Evolutionary conservation across 768 basidiomycete species (phyloP), one percentile per base, ranked within the genome.

Genomic region (Hygrocybe coccinea): DNA sequence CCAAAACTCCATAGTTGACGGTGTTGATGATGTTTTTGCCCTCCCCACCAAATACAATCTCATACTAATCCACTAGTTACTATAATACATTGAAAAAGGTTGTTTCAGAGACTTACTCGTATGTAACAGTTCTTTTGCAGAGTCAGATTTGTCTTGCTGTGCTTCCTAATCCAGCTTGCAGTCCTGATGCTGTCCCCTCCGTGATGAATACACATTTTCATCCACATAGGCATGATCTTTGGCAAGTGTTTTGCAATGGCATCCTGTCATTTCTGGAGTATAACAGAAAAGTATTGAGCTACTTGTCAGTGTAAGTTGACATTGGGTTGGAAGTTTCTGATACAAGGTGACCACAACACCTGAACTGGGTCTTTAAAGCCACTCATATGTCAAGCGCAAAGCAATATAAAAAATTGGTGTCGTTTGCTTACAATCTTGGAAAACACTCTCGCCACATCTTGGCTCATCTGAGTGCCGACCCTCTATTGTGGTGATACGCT

Each of bases 181-280:
- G n/a, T n/a, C n/a, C n/a, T n/a, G n/a, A 19, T 22, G 35, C 17
- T n/a, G 12, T 64, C 10, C 37, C 37, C 37, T 38, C 37, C 37
- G n/a, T 38, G 37, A n/a, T n/a, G 17, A 8, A 6, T 65, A 5
- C 61, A 43, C 0, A 72, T 50, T 39, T 65, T 68, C 5, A 64
- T 67, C 61, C 64, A 68, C 2, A 54, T n/a, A n/a, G n/a, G n/a
- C n/a, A n/a, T n/a, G n/a, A n/a, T n/a, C n/a, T 51, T 38, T 56
- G 53, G 63, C 2, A 66, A 58, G 1, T 38, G 36, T 5, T 29
- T 29, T 3, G 38, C 39, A 15, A 65, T 38, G 9, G 44, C 11
- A 2, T 50, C 50, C 3, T 29, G 3, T 22, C 36, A 35, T 41
- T 43, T 35, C 62, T 61, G 35, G 65, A 69, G 1, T 17, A 19